A percentile compares a stretch with the other conserved stretches of the same genome.
phyloP scores from a whole-genome alignment of 371 early-diverging fungal species.

The Actinomortierella ambigua region DNA sequence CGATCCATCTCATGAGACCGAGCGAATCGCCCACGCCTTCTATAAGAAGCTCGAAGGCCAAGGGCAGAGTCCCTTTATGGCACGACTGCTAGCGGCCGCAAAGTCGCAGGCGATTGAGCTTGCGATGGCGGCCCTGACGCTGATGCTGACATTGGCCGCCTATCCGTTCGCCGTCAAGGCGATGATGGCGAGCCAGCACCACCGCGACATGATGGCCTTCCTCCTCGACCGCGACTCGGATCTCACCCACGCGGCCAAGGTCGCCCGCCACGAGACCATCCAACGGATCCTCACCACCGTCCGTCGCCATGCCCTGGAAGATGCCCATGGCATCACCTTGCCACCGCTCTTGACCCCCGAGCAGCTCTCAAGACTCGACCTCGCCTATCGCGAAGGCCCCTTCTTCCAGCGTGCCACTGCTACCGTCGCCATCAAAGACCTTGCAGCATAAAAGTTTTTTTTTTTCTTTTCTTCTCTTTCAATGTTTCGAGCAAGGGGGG shows the following conservation, averaged over 20 bases:
- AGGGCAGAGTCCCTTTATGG: slow-evolving; percentile 25
- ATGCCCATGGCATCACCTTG: slow-evolving; percentile 2
- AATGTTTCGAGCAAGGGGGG: not conserved
- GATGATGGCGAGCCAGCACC: not conserved
- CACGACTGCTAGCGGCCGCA: slow-evolving; percentile 20
- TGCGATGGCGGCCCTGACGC: slow-evolving; percentile 27
- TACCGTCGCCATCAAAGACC: slow-evolving; percentile 33
- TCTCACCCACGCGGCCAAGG: slow-evolving; percentile 7
- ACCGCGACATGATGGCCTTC: too few relatives aligned
- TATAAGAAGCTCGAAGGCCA: slow-evolving; percentile 20
- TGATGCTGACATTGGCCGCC: slow-evolving; percentile 23
- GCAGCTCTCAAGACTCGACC: slow-evolving; percentile 23
- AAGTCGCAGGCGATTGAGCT: slow-evolving; percentile 31
- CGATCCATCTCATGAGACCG: slow-evolving; percentile 14
- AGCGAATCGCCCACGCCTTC: slow-evolving; percentile 5
- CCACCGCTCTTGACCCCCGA: slow-evolving; percentile 16
- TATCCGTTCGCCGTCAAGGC: slow-evolving; percentile 31
- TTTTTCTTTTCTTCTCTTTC: not conserved
- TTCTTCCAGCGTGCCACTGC: slow-evolving; percentile 43
- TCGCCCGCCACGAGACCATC: slow-evolving; percentile 33
- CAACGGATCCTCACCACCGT: slow-evolving; percentile 22
- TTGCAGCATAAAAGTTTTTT: slow-evolving; percentile 16
- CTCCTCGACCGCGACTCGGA: too few relatives aligned
- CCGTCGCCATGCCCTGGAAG: not conserved
- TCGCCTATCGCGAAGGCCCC: slow-evolving; percentile 30